Evolutionary conservation across 78 protist species (phyloP).

Genomic region (Speleostelium caveatum): DNA sequence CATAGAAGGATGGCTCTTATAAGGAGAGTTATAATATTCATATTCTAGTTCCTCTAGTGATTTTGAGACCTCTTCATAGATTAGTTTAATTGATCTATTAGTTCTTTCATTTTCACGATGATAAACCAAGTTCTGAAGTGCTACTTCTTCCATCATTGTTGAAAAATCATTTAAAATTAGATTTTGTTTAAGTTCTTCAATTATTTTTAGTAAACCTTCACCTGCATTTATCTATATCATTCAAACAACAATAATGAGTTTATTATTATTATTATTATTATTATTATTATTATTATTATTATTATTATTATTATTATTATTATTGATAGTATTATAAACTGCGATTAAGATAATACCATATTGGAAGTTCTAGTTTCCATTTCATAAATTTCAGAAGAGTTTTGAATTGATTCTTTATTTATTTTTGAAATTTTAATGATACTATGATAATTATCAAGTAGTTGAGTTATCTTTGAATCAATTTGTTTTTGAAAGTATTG

Average conservation of each 20-base stretch:
- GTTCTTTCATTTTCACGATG: conserved; percentile 58
- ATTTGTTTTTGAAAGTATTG: conserved; percentile 77
- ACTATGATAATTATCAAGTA: conserved; percentile 48
- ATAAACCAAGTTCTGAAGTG: conserved; percentile 61
- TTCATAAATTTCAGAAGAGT: conserved; percentile 41
- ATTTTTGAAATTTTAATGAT: conserved; percentile 57
- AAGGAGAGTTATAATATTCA: conserved; percentile 71
- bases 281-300: too few species aligned
- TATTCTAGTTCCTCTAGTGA: conserved; percentile 44
- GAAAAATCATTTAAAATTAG: conserved; percentile 64
- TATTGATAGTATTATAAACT: neutral
- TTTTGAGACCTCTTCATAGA: conserved; percentile 53
- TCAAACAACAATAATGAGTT: too few species aligned
- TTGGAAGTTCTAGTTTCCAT: conserved; percentile 71
- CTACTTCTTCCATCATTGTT: conserved; percentile 63
- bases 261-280: too few species aligned
- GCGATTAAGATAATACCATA: conserved; percentile 23
- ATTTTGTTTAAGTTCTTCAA: conserved; percentile 74
- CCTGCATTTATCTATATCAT: conserved; percentile 28
- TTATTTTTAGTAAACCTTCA: conserved; percentile 64
- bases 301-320: neutral
- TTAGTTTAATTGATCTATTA: conserved; percentile 25
- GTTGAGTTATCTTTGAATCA: conserved; percentile 40
- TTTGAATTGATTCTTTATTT: conserved; percentile 41
- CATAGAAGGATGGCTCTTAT: conserved; percentile 34